Evolutionary conservation across 495 filamentous ascomycete genomes (phyloP).

Genomic region (Podospora pseudocomata): DNA sequence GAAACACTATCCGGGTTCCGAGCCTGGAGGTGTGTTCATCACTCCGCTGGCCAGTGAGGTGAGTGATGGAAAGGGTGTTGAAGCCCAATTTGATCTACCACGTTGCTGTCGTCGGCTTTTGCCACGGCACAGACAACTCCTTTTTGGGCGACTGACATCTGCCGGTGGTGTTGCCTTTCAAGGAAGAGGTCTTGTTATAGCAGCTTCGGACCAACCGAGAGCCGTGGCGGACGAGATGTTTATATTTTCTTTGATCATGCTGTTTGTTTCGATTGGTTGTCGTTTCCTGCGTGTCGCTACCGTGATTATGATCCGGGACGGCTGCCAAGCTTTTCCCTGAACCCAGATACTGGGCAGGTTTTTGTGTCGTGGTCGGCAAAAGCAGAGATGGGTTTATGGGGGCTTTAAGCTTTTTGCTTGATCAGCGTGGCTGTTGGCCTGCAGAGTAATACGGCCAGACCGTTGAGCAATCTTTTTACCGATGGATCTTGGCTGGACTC

Average conservation of each 20-base stretch:
- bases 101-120: slow-evolving; percentile 6
- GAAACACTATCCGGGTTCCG: slow-evolving; percentile 2
- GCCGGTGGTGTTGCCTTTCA: not conserved
- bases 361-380: not conserved
- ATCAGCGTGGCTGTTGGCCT: not conserved
- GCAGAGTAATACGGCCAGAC: not conserved
- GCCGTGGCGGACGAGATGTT: not conserved
- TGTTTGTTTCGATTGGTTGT: not conserved
- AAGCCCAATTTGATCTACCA: not conserved
- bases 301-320: not conserved
- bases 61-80: not conserved
- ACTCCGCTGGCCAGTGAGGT: not conserved
- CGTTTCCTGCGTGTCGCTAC: not conserved
- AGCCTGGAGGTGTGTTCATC: not conserved
- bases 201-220: not conserved
- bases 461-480: too few relatives aligned
- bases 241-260: not conserved
- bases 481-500: too few relatives aligned
- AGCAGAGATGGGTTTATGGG: not conserved
- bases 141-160: not conserved
- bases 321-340: not conserved
- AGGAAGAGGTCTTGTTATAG: not conserved
- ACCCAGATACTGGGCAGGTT: not conserved
- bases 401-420: not conserved
- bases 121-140: not conserved